Evolutionary conservation across 495 filamentous ascomycete genomes (phyloP), one percentile per base, ranked within the genome.

Genomic region (Bryoglossum gracile): DNA sequence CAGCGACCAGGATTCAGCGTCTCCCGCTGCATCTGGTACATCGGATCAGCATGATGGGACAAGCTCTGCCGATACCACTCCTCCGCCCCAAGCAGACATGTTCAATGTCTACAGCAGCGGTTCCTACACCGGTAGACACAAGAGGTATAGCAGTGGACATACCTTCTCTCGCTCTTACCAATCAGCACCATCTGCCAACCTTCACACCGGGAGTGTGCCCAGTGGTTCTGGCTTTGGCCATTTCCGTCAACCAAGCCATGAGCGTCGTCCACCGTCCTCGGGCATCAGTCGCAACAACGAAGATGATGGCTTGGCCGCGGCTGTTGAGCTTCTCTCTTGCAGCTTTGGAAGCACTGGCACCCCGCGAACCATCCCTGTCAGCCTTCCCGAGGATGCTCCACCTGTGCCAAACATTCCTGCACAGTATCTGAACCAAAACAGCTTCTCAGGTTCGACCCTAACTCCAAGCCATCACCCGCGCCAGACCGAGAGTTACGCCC

Each of bases 301-400:
- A 47, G 87, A 91, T 57, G 82, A 81, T 25, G 82, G 84, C 51
- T 73, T 98, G 48, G 92, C 90, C 5, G 91, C 92, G 3, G 91
- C 91, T 3, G 87, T 95, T 32, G 88, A 91, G 53, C 69, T 95
- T 52, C 69, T 89, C 21, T 86, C 83, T 62, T 96, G 92, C 77
- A 94, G 88, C 63, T 89, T 95, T 59, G 83, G 85, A 42, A 94
- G 89, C 63, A 87, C 94, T 60, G 82, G 84, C 34, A 90, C 83
- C 44, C 87, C 86, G 37, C 69, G 85, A 28, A 80, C 74, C 8
- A 78, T 83, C 9, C 79, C 86, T 22, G 74, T 83, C 8, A 75
- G 76, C 37, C 73, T 94, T 34, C 81, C 83, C 4, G 66, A 78
- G 13, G 90, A 91, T 56, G 81, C 87, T 8, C 89, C 89, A 25